phyloP scores from a whole-genome alignment of 2,329 filamentous ascomycete genomes.

The Ceratocystis eucalypticola region DNA sequence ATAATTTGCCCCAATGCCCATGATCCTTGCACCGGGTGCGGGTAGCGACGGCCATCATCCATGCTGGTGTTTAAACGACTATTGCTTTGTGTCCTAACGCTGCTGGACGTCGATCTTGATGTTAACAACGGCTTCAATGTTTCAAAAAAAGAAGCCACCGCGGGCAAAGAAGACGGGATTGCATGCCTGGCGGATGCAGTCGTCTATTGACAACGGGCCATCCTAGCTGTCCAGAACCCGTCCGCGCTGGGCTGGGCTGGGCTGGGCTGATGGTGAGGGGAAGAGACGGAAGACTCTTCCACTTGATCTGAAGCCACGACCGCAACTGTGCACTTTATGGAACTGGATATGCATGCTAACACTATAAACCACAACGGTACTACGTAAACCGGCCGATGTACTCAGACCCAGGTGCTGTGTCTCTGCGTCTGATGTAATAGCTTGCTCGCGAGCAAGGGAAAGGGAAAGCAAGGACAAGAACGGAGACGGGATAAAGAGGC shows the following conservation, averaged over 20 bases:
- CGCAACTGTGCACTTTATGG: background rate
- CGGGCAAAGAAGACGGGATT: too few species aligned
- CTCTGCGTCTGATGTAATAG: background rate
- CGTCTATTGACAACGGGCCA: too few species aligned
- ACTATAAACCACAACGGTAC: background rate
- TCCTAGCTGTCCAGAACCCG: too few species aligned
- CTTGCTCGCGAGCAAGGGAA: background rate
- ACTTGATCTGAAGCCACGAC: background rate
- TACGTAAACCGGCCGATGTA: background rate
- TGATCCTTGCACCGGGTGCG: conserved; percentile 2
- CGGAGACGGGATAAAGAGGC: background rate
- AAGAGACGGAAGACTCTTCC: background rate
- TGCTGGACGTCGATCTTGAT: background rate
- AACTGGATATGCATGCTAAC: background rate
- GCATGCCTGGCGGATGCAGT: too few species aligned
- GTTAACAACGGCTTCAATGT: background rate
- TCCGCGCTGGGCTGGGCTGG: too few species aligned
- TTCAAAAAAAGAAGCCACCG: background rate
- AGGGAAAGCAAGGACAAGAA: background rate
- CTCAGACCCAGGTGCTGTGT: background rate
- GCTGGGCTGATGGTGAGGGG: too few species aligned
- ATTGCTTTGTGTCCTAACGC: background rate
- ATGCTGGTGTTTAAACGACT: background rate
- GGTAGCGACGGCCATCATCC: background rate
- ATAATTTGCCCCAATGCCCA: background rate